Conservation (phyloP, 1,284 basidiomycete genomes). For the Xerocomus minutiporus region DNA sequence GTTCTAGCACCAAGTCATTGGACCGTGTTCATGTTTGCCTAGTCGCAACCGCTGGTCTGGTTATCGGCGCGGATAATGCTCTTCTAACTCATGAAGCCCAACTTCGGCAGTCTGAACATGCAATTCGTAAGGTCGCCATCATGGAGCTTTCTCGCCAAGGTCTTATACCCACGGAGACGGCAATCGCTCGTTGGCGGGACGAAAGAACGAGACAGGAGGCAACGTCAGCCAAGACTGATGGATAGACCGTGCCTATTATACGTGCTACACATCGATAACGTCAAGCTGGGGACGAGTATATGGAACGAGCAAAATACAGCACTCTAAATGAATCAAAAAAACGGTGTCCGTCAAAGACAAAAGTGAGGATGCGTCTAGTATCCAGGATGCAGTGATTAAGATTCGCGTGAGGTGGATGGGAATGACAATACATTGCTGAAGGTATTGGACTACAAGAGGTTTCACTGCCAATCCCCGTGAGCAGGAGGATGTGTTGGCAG, state of each 20-base stretch:
- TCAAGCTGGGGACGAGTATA: background rate
- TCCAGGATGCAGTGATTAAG: constrained; percentile 10
- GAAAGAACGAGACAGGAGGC: constrained; percentile 30
- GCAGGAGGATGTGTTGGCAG: constrained; percentile 18
- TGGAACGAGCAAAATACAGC: constrained; percentile 14
- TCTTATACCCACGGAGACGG: constrained; percentile 75
- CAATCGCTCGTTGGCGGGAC: constrained; percentile 76
- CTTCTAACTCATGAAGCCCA: constrained; percentile 66
- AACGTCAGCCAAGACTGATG: constrained; percentile 2
- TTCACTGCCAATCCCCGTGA: constrained; percentile 28
- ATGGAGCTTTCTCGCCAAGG: constrained; percentile 71
- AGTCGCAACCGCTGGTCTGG: constrained; percentile 66
- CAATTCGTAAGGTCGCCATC: constrained; percentile 68
- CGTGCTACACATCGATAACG: constrained; percentile 11
- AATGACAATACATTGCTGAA: constrained; percentile 13
- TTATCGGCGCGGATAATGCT: constrained; percentile 72
- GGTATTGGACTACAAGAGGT: constrained; percentile 10
- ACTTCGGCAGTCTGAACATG: constrained; percentile 62
- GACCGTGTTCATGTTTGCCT: constrained; percentile 5
- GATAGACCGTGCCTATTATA: constrained; percentile 8
- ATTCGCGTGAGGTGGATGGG: constrained; percentile 5
- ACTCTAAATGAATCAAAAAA: constrained; percentile 12
- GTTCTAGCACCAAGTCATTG: constrained; percentile 10
- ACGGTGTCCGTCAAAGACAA: constrained; percentile 1
- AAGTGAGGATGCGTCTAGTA: constrained; percentile 2